Evolutionary conservation across 352 stramenopile genomes (phyloP), one percentile per base, ranked within the genome.

Genomic region (Globisporangium irregulare): DNA sequence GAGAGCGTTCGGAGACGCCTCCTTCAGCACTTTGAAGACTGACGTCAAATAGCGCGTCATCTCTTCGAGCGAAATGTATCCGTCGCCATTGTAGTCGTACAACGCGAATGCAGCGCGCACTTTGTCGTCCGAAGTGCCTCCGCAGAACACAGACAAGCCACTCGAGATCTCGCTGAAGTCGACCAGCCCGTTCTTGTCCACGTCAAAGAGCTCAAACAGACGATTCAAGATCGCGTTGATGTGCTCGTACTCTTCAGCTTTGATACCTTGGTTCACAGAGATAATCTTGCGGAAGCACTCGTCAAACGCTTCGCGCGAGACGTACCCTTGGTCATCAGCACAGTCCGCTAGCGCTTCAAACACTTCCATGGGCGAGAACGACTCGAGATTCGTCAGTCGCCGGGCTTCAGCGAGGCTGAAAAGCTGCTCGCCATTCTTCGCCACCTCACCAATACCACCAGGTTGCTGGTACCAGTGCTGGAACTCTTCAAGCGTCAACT

Each of bases 161-260:
- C 84, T 89, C 6, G 85, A 92, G 15, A 97, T 92, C 72, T 97
- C 91, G 51, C 84, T 92, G 54, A 90, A 90, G 73, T 97, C 89
- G 25, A 97, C 82, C 25, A 88, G 69, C 0, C 86, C 91, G 60
- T 95, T 94, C 64, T 92, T 90, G 64, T 97, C 86, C 1, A 87
- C 75, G 43, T 97, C 90, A 65, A 97, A 95, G 8, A 95, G 67
- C 20, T 85, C 77, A 66, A 96, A 95, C 14, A 96, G 71, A 25
- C 85, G 81, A 38, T 94, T 85, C 27, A 95, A 62, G 56, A 91
- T 88, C n/a, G 83, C 73, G 6, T 84, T 77, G 62, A 97, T 88
- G 27, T 80, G 80, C 57, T 92, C 74, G 64, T 90, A 90, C 62
- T 76, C 67, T 32, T 78, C 73, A 6, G 71, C 65, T 7, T 82